Evolutionary conservation across 2,329 filamentous ascomycete species (phyloP).

Genomic region (Diaporthe longicolla): DNA sequence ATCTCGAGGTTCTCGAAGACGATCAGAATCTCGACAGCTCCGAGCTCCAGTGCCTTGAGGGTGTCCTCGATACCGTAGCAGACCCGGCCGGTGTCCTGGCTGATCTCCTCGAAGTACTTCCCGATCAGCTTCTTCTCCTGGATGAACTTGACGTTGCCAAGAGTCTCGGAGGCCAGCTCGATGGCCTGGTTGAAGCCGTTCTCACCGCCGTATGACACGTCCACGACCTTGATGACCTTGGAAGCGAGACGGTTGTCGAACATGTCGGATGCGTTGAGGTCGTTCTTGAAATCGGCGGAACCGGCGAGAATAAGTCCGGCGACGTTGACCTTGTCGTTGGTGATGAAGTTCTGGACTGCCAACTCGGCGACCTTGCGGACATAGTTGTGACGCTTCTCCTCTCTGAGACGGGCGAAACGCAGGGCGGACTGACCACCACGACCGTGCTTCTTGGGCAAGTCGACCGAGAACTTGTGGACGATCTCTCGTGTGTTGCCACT

Average conservation of each 20-base stretch:
- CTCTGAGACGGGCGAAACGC: slow-evolving; percentile 98
- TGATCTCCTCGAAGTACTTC: slow-evolving; percentile 99
- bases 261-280: slow-evolving; percentile 96
- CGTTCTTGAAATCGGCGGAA: slow-evolving; percentile 99
- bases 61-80: slow-evolving; percentile 99
- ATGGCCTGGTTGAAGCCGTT: slow-evolving; percentile 99
- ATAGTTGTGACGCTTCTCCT: slow-evolving; percentile 99
- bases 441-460: slow-evolving; percentile 99
- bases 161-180: slow-evolving; percentile 92
- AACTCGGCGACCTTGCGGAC: slow-evolving; percentile 98
- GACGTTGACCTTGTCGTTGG: slow-evolving; percentile 97
- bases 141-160: slow-evolving; percentile 99
- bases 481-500: slow-evolving; percentile 98
- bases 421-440: slow-evolving; percentile 99
- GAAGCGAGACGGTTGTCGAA: slow-evolving; percentile 91
- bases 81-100: slow-evolving; percentile 94
- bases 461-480: slow-evolving; percentile 97
- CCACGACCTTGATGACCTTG: slow-evolving; percentile 99
- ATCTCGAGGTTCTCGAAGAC: slow-evolving; percentile 98
- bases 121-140: slow-evolving; percentile 99
- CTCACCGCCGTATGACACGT: slow-evolving; percentile 98
- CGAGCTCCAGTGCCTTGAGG: slow-evolving; percentile 94
- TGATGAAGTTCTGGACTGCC: slow-evolving; percentile 99
- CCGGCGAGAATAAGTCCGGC: slow-evolving; percentile 95
- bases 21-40: slow-evolving; percentile 93